phyloP scores from a whole-genome alignment of 495 filamentous ascomycete species.

The Pseudevernia furfuracea region DNA sequence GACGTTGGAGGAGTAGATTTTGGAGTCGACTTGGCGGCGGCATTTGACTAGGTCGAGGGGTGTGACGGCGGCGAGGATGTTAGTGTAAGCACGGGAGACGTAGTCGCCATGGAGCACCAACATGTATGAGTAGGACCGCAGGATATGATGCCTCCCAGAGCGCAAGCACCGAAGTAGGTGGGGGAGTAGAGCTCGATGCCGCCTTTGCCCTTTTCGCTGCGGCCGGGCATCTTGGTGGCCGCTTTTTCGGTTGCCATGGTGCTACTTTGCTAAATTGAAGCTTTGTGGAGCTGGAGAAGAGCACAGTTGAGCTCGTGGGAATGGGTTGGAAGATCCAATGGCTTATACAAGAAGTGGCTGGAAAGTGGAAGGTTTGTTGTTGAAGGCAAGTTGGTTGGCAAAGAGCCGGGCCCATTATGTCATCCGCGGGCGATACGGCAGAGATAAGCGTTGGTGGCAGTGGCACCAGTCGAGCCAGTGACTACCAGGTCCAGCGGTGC shows the following conservation, averaged over 20 bases:
- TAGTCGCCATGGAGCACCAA: slow-evolving; percentile 17
- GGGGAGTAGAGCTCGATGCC: slow-evolving; percentile 57
- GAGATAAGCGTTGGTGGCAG: too few species aligned
- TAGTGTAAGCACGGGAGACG: slow-evolving; percentile 30
- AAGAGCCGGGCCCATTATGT: too few species aligned
- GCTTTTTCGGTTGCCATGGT: slow-evolving; percentile 18
- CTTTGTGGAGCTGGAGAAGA: slow-evolving; percentile 13
- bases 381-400: too few species aligned
- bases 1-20: slow-evolving; percentile 61
- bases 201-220: slow-evolving; percentile 19
- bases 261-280: not conserved
- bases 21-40: slow-evolving; percentile 64
- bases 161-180: slow-evolving; percentile 61
- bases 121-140: slow-evolving; percentile 46
- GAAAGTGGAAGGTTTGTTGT: not conserved
- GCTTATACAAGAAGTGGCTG: not conserved
- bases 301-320: not conserved
- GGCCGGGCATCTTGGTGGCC: slow-evolving; percentile 22
- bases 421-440: too few species aligned
- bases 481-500: too few species aligned
- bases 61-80: slow-evolving; percentile 10
- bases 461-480: too few species aligned
- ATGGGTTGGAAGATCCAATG: not conserved
- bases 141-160: slow-evolving; percentile 58
- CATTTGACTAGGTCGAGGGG: slow-evolving; percentile 61